Evolutionary conservation across 2,329 filamentous ascomycete genomes (phyloP).

Genomic region (Drechslerella dactyloides): DNA sequence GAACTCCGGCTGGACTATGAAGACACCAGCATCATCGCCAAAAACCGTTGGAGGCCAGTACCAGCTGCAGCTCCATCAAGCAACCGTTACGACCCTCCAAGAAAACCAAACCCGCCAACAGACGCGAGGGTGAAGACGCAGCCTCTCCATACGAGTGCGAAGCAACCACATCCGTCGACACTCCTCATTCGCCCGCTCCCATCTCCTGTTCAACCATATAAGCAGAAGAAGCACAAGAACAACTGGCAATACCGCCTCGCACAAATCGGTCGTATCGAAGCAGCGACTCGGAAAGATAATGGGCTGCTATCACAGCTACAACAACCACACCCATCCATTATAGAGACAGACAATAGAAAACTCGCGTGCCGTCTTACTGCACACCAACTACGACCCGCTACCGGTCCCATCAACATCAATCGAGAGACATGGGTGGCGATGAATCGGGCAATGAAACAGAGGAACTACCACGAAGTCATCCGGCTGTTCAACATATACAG

Average conservation of each 20-base stretch:
- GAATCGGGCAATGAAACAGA: neutral
- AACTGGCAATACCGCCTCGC: slow-evolving; percentile 34
- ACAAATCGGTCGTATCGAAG: slow-evolving; percentile 20
- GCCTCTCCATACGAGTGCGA: slow-evolving; percentile 24
- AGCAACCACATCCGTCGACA: slow-evolving; percentile 11
- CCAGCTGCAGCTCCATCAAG: slow-evolving; percentile 1
- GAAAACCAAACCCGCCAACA: slow-evolving; percentile 18
- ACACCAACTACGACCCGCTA: slow-evolving; percentile 11
- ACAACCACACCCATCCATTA: slow-evolving; percentile 13
- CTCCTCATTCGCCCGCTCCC: slow-evolving; percentile 20
- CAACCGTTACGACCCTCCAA: neutral
- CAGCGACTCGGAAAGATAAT: slow-evolving; percentile 24
- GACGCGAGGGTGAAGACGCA: slow-evolving; percentile 15
- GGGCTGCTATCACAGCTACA: slow-evolving; percentile 17
- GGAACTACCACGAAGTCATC: slow-evolving; percentile 10
- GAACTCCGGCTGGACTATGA: slow-evolving; percentile 41
- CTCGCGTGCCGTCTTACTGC: slow-evolving; percentile 12
- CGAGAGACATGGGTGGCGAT: neutral
- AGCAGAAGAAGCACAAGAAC: slow-evolving; percentile 22
- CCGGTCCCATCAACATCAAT: neutral
- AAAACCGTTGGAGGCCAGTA: slow-evolving; percentile 25
- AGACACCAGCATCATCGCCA: slow-evolving; percentile 42
- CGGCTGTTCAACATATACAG: slow-evolving; percentile 10
- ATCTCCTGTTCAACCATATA: neutral
- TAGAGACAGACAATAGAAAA: slow-evolving; percentile 32